Base-by-base conservation (phyloP, 768 basidiomycete species). In the Leccinum pellstonianum region DNA sequence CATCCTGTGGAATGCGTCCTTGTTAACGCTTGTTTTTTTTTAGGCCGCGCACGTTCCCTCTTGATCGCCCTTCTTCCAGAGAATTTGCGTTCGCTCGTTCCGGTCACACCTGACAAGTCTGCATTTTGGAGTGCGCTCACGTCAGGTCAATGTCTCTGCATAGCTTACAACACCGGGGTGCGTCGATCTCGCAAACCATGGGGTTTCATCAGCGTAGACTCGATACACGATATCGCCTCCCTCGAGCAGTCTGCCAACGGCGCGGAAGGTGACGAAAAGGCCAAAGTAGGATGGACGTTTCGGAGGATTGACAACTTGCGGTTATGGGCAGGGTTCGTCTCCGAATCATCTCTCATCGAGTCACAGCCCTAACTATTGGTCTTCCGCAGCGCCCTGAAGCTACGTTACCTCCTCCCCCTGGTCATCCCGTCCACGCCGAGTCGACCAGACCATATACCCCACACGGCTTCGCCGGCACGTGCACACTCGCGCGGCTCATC, bases 261-360 rank as follows among this genome's bases (percentile, higher is more conserved):
- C 21, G 66, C 63, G 0, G 67, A 64, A 25, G 76, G 68, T 4
- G 77, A 79, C 47, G 80, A 81, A 59, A 78, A 76, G 50, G 70
- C 70, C 5, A 84, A 80, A 74, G 81, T 79, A 60, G 84, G 87
- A 0, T 93, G 91, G 88, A 93, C 93, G 19, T 95, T 93, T 70
- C 77, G 94, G 60, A 76, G 93, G 57, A 90, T 86, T 2, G 94
- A 95, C 72, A 96, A 95, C 69, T 75, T 96, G 29, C 79, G 91
- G 25, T 71, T 93, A 21, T 95, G 91, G 88, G 87, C 84, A 48
- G 93, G 90, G 91, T 93, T 69, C 55, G 88, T 83, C 23, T 38
- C 35, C 33, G 23, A 27, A 1, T 11, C 9, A 8, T 29, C 9
- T 10, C 4, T 27, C 10, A 37, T 38, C 9, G 35, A 38, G 43